A percentile compares a stretch with the other conserved stretches of the same genome.
phyloP scores from a whole-genome alignment of 495 filamentous ascomycete genomes.

The Podospora pseudopauciseta region DNA sequence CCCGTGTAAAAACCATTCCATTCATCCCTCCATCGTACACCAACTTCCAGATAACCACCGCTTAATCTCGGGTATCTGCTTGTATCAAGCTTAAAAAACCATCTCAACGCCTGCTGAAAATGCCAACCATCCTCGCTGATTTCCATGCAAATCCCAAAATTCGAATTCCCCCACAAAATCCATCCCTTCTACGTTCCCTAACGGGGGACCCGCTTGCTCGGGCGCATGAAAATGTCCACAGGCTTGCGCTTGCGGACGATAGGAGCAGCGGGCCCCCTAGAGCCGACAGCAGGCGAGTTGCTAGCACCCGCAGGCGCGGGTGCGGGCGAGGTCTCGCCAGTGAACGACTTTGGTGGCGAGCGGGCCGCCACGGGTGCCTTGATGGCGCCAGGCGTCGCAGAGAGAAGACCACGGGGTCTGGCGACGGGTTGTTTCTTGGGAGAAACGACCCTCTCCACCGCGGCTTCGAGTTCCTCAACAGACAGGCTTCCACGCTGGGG shows the following conservation, averaged over 20 bases:
- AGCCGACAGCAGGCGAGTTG: not conserved
- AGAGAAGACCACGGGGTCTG: constrained; percentile 12
- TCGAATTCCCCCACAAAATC: not conserved
- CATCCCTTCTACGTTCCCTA: not conserved
- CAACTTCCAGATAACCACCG: not conserved
- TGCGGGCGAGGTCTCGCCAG: not conserved
- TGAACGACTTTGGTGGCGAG: not conserved
- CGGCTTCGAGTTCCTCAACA: not conserved
- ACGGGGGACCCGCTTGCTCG: constrained; percentile 17
- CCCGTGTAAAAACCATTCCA: not conserved
- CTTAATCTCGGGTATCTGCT: not conserved
- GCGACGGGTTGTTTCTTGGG: not conserved
- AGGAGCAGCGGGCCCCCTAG: constrained; percentile 8
- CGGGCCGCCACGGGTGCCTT: not conserved
- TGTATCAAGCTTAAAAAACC: not conserved
- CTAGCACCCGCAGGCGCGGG: not conserved
- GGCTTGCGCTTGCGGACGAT: constrained; percentile 24
- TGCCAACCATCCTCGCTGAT: not conserved
- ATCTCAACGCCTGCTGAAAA: not conserved
- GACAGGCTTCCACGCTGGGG: not conserved
- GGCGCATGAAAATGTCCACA: constrained; percentile 36
- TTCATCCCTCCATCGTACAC: not conserved
- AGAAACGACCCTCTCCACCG: not conserved
- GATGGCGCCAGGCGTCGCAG: constrained; percentile 23
- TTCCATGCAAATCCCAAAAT: not conserved